Evolutionary conservation across 495 filamentous ascomycete species (phyloP), one percentile per base, ranked within the genome.

Genomic region (Jackrogersella minutella): DNA sequence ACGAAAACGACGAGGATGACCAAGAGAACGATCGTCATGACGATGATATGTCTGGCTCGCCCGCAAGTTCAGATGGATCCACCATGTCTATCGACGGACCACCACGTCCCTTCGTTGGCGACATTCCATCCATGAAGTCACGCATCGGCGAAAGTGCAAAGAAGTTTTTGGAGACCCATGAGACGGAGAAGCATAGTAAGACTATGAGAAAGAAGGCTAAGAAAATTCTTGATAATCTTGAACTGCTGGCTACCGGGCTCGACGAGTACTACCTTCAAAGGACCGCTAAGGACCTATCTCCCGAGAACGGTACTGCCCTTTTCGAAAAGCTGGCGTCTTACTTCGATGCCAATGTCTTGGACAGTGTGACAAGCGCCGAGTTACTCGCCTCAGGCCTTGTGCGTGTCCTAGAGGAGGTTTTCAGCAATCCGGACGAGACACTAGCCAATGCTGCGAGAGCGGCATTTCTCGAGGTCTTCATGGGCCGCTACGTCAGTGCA

Each of bases 321-420:
- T 98, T 98, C 78, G 79, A 81, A 30, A 88, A 82, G 33, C 78
- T 99, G 51, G 93, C 93, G 0, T 83, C 85, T n/a, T 92, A 93
- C 70, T 99, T 99, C 73, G 90, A 95, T 58, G 88, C 90, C 1
- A 91, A 97, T 75, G 81, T 86, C 19, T 73, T 98, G 61, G 89
- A 97, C 74, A 97, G 92, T 55, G 93, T 98, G 31, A 98, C 96
- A n/a, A 99, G 96, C 76, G 91, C 93, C 13, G 96, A 99, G 71
- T 77, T 99, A 22, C 86, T 98, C 11, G 92, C 89, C 53, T 97
- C 96, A 6, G 90, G 91, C 19, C 86, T 99, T 55, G 92, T 98
- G 22, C 84, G 91, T 31, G 88, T 91, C 10, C 80, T 99, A 17
- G 83, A 97, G 19, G 84, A 91, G 22, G 85, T 97, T 21, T 93